Percentiles rank a stretch among this genome's conserved stretches.
Evolutionary conservation across 2,329 filamentous ascomycete genomes (phyloP).

Genomic region (Phaeoacremonium minimum): DNA sequence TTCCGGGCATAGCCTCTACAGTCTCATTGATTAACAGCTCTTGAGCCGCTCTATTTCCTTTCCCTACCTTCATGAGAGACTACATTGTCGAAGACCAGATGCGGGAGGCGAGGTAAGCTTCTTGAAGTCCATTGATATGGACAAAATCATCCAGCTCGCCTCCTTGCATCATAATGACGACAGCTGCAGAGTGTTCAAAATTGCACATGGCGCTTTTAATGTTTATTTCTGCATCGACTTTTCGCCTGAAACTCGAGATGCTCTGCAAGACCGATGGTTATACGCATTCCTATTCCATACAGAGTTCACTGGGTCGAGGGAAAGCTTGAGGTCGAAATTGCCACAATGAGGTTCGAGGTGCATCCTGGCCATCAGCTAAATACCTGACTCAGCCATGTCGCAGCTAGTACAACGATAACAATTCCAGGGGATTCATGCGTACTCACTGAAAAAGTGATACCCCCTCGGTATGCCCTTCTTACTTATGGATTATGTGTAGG

Average conservation of each 20-base stretch:
- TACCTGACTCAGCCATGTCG: constrained; percentile 10
- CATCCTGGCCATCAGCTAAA: background rate
- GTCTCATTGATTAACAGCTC: too few species aligned
- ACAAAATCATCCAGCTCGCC: background rate
- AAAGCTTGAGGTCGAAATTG: constrained; percentile 13
- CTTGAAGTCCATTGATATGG: background rate
- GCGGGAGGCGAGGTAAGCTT: background rate
- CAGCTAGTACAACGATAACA: constrained; percentile 9
- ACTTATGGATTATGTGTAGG: constrained; percentile 14
- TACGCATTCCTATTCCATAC: background rate
- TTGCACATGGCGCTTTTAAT: background rate
- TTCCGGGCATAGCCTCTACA: too few species aligned
- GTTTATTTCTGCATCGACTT: background rate
- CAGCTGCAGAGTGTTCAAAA: background rate
- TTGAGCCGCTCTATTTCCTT: too few species aligned
- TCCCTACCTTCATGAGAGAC: too few species aligned
- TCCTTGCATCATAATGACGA: background rate
- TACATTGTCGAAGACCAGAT: background rate
- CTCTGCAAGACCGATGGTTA: too few species aligned
- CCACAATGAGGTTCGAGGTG: constrained; percentile 11
- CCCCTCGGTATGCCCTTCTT: constrained; percentile 9
- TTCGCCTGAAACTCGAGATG: background rate
- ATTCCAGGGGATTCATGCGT: constrained; percentile 9
- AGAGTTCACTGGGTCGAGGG: constrained; percentile 1
- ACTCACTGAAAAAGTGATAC: constrained; percentile 2